Percentiles rank a stretch among this genome's conserved stretches.
These are phyloP conservation scores for Heterobasidion parviporum DNA, from an alignment of 1,284 basidiomycete species.

Conservation along the genomic window DNA sequence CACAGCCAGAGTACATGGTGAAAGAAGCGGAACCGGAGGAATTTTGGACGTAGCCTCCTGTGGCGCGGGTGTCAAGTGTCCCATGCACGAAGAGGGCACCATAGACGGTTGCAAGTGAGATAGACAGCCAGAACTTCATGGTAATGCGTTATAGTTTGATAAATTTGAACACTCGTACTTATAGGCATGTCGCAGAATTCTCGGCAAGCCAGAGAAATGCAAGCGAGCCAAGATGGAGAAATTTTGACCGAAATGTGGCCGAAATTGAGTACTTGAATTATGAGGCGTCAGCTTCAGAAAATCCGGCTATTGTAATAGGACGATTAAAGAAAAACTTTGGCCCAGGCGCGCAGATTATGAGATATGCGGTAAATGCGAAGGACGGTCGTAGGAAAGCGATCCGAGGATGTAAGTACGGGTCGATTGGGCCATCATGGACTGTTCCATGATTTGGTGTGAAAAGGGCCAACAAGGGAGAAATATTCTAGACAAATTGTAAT, in stretches of 20 bases:
- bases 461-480: too few relatives aligned
- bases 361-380: too few relatives aligned
- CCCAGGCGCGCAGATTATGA: too few relatives aligned
- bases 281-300: background rate
- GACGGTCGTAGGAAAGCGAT: too few relatives aligned
- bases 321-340: too few relatives aligned
- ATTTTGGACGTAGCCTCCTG: constrained; percentile 44
- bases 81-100: background rate
- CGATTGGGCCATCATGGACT: too few relatives aligned
- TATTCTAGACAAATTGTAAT: too few relatives aligned
- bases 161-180: background rate
- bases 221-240: background rate
- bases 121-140: background rate
- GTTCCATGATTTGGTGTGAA: too few relatives aligned
- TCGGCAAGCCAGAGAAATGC: background rate
- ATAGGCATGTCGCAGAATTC: background rate
- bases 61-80: constrained; percentile 16
- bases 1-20: constrained; percentile 46
- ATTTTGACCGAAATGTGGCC: background rate
- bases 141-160: background rate
- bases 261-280: background rate
- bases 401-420: too few relatives aligned
- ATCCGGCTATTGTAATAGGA: too few relatives aligned
- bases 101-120: background rate
- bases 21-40: constrained; percentile 44